These are phyloP conservation scores for Punica granatum DNA, from an alignment of 345 rosid genomes.

Conservation along the genomic window DNA sequence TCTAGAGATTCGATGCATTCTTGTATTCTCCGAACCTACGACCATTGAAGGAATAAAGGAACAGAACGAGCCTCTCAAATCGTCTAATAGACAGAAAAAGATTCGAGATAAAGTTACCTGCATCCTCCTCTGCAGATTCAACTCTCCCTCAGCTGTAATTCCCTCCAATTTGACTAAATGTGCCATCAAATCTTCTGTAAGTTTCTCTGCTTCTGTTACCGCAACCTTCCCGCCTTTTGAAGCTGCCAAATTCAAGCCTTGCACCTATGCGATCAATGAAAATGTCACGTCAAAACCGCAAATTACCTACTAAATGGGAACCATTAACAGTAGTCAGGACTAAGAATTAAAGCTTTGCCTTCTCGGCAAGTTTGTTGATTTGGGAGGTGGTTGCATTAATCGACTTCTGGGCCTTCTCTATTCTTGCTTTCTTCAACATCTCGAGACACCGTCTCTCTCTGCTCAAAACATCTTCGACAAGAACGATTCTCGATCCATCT, in stretches of 20 bases:
- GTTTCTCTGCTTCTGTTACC: slow-evolving; percentile 28
- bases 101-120: slow-evolving; percentile 24
- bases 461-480: slow-evolving; percentile 42
- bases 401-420: slow-evolving; percentile 42
- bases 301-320: too few species aligned
- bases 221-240: slow-evolving; percentile 27
- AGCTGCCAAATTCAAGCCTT: slow-evolving; percentile 25
- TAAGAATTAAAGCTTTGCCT: slow-evolving; percentile 19
- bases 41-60: not conserved
- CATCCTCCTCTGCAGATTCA: slow-evolving; percentile 36
- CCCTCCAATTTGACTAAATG: slow-evolving; percentile 42
- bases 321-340: slow-evolving; percentile 4
- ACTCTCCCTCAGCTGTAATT: slow-evolving; percentile 40
- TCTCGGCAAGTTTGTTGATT: slow-evolving; percentile 29
- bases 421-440: slow-evolving; percentile 33
- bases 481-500: slow-evolving; percentile 42
- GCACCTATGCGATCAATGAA: slow-evolving; percentile 21
- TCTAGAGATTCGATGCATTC: slow-evolving; percentile 41
- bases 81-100: not conserved
- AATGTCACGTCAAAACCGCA: not conserved
- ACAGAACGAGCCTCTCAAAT: not conserved
- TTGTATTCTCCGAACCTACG: slow-evolving; percentile 43
- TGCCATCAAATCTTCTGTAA: slow-evolving; percentile 38
- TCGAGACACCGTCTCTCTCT: slow-evolving; percentile 41
- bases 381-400: slow-evolving; percentile 34